These are phyloP conservation scores for Senna tora DNA, from an alignment of 306 rosid species.

Conservation along the genomic window DNA sequence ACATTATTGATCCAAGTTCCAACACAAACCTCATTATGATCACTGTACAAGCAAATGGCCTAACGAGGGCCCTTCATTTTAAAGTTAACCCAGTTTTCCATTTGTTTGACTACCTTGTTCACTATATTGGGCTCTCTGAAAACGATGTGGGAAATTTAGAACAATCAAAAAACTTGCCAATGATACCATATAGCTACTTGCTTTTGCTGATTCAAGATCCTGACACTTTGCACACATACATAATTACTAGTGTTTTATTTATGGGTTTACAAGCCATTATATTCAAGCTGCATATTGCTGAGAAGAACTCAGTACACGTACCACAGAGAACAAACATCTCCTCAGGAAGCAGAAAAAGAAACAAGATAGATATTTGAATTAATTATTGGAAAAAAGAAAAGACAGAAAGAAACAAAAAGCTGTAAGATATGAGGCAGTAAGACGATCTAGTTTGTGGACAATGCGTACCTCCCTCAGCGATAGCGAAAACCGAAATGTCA, in stretches of 20 bases:
- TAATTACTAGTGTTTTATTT: conserved; percentile 24
- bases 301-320: too few species aligned
- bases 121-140: conserved; percentile 47
- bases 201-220: conserved; percentile 43
- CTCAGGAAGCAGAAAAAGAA: not conserved
- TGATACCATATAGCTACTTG: conserved; percentile 38
- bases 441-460: conserved; percentile 44
- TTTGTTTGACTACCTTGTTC: conserved; percentile 54
- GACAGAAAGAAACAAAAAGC: conserved; percentile 43
- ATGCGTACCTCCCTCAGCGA: conserved; percentile 35
- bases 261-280: conserved; percentile 9
- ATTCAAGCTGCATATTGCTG: conserved; percentile 12
- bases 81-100: conserved; percentile 46
- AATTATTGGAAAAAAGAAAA: conserved; percentile 10
- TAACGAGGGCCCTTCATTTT: conserved; percentile 48
- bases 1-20: conserved; percentile 64
- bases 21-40: conserved; percentile 55
- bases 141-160: conserved; percentile 52
- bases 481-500: conserved; percentile 51
- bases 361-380: not conserved
- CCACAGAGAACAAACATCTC: conserved; percentile 15
- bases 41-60: conserved; percentile 42
- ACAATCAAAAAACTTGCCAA: conserved; percentile 56
- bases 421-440: conserved; percentile 41
- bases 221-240: conserved; percentile 50